Conservation (phyloP, 768 basidiomycete genomes). For the Gloeophyllum trabeum region DNA sequence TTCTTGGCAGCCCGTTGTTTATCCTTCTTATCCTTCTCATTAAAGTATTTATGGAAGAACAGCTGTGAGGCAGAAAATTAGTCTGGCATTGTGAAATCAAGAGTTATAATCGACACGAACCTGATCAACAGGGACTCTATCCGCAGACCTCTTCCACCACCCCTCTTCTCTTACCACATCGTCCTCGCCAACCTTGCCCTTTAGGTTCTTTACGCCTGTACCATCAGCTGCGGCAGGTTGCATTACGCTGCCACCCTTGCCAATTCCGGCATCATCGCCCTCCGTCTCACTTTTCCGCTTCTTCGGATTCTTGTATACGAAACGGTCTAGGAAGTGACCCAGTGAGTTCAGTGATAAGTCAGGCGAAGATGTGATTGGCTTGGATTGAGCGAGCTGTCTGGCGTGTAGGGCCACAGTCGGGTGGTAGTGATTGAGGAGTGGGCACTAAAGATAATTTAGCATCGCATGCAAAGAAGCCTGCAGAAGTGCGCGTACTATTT, state of each 20-base stretch:
- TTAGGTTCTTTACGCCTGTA: slow-evolving; percentile 60
- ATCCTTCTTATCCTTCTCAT: slow-evolving; percentile 50
- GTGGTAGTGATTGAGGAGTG: slow-evolving; percentile 80
- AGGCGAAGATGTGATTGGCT: slow-evolving; percentile 69
- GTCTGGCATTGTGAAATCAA: background rate
- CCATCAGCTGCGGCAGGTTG: slow-evolving; percentile 69
- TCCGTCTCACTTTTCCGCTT: slow-evolving; percentile 39
- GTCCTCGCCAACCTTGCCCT: slow-evolving; percentile 38
- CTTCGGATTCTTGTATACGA: slow-evolving; percentile 96
- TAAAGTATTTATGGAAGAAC: slow-evolving; percentile 90
- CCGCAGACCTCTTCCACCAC: slow-evolving; percentile 59
- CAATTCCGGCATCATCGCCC: too few relatives aligned
- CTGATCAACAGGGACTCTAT: slow-evolving; percentile 83
- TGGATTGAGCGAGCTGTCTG: slow-evolving; percentile 60
- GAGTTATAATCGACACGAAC: slow-evolving; percentile 24
- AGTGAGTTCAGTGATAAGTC: slow-evolving; percentile 91
- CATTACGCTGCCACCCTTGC: slow-evolving; percentile 84
- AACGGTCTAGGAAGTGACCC: slow-evolving; percentile 91
- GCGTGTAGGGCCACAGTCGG: slow-evolving; percentile 84
- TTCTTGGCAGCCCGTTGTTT: slow-evolving; percentile 36
- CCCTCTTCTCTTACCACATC: slow-evolving; percentile 59
- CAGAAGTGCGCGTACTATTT: slow-evolving; percentile 49
- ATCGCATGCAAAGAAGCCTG: background rate
- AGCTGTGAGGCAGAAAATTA: slow-evolving; percentile 28
- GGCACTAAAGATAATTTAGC: slow-evolving; percentile 35